These are phyloP conservation scores for Cyberlindnera meyerae DNA, from an alignment of 805 yeast genomes.

Conservation along the genomic window DNA sequence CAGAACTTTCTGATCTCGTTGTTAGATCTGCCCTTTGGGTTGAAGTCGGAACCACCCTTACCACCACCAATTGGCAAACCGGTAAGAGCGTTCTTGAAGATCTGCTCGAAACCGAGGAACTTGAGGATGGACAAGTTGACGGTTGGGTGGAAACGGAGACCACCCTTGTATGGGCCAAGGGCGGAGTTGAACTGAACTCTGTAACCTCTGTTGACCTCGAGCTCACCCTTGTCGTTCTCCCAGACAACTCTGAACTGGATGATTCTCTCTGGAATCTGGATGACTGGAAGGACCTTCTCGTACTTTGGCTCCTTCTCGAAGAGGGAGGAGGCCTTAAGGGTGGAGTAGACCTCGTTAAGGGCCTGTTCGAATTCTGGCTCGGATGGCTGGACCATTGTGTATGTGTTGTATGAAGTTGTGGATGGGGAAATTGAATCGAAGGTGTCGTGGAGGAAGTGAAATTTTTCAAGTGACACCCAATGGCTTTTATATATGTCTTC, in stretches of 20 bases:
- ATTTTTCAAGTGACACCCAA: no score
- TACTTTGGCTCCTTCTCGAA: constrained; percentile 87
- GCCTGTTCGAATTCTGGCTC: constrained; percentile 99
- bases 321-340: constrained; percentile 86
- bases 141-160: constrained; percentile 95
- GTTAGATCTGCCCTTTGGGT: constrained; percentile 93
- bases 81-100: constrained; percentile 96
- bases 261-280: constrained; percentile 92
- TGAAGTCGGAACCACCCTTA: constrained; percentile 98
- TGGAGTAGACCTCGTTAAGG: constrained; percentile 83
- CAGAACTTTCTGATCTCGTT: constrained; percentile 96
- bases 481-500: constrained; percentile 3
- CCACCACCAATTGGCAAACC: constrained; percentile 99
- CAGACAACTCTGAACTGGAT: constrained; percentile 96
- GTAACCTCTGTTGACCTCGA: constrained; percentile 95
- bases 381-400: constrained; percentile 68
- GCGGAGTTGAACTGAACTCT: constrained; percentile 98
- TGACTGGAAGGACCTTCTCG: constrained; percentile 81
- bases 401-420: constrained; percentile 1
- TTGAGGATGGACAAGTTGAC: constrained; percentile 93
- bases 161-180: constrained; percentile 98
- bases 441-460: no score
- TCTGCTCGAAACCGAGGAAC: constrained; percentile 97
- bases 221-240: constrained; percentile 92
- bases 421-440: neutral